These are phyloP conservation scores for Stachybotrys echinatus DNA, from an alignment of 2,329 filamentous ascomycete species.

Conservation along the genomic window DNA sequence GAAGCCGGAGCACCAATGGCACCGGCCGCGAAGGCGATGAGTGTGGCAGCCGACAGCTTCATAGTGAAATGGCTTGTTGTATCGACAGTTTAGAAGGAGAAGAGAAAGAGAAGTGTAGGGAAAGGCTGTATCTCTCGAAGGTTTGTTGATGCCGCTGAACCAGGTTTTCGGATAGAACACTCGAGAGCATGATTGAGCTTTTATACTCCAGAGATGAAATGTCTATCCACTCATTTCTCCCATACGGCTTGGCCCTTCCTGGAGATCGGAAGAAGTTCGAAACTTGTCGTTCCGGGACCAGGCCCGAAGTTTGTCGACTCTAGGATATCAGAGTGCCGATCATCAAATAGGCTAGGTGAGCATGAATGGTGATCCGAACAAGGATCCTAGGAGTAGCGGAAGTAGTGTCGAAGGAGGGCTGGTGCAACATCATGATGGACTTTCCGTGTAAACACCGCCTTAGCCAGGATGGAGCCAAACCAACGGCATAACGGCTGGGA, in stretches of 20 bases:
- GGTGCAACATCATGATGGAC: not conserved
- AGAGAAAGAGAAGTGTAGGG: not conserved
- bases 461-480: not conserved
- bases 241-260: not conserved
- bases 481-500: too few species aligned
- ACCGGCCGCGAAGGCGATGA: constrained; percentile 27
- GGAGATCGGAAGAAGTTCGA: not conserved
- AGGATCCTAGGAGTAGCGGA: not conserved
- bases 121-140: not conserved
- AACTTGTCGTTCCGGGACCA: not conserved
- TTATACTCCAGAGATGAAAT: not conserved
- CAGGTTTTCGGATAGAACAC: not conserved
- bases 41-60: constrained; percentile 28
- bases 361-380: not conserved
- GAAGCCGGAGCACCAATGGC: constrained; percentile 25
- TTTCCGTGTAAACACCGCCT: not conserved
- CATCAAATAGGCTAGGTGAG: not conserved
- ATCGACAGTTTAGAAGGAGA: not conserved
- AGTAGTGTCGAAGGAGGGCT: not conserved
- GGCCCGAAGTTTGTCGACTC: not conserved
- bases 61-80: constrained; percentile 16
- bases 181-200: not conserved
- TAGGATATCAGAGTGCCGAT: not conserved
- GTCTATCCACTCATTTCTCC: not conserved
- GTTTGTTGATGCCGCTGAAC: not conserved